A percentile compares a stretch with the other conserved stretches of the same genome.
Conservation (phyloP, 169 alveolate genomes). For the Plasmodium sp. region DNA sequence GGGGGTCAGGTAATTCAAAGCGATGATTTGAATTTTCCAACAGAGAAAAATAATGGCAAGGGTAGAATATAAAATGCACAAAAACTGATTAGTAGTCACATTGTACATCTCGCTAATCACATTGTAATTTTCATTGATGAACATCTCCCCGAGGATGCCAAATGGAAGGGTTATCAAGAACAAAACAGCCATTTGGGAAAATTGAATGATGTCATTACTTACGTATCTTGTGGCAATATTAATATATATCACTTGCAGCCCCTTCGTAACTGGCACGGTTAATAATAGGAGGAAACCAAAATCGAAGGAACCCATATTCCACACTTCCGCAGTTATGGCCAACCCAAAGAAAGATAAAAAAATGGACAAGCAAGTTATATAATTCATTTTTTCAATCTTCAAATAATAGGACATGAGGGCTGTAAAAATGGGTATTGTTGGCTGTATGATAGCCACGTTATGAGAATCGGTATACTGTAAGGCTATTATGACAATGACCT, state of each 20-base stretch:
- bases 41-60: constrained; percentile 65
- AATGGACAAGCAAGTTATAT: constrained; percentile 58
- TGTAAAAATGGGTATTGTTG: constrained; percentile 79
- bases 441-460: constrained; percentile 75
- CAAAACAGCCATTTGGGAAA: constrained; percentile 56
- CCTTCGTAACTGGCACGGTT: constrained; percentile 70
- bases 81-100: constrained; percentile 9
- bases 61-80: constrained; percentile 76
- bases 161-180: constrained; percentile 63
- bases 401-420: constrained; percentile 76
- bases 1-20: constrained; percentile 73
- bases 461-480: constrained; percentile 74
- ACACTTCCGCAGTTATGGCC: constrained; percentile 74
- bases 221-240: constrained; percentile 73
- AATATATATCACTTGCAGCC: constrained; percentile 69
- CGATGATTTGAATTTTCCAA: constrained; percentile 79
- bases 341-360: constrained; percentile 75
- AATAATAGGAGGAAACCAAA: constrained; percentile 44
- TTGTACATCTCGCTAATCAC: constrained; percentile 12
- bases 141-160: constrained; percentile 74
- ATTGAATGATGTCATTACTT: constrained; percentile 70
- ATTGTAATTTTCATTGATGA: constrained; percentile 41
- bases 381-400: constrained; percentile 72
- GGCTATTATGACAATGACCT: constrained; percentile 71
- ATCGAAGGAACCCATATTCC: constrained; percentile 32